These are phyloP conservation scores for Fusarium torulosum DNA, from an alignment of 2,329 filamentous ascomycete genomes.

Conservation along the genomic window DNA sequence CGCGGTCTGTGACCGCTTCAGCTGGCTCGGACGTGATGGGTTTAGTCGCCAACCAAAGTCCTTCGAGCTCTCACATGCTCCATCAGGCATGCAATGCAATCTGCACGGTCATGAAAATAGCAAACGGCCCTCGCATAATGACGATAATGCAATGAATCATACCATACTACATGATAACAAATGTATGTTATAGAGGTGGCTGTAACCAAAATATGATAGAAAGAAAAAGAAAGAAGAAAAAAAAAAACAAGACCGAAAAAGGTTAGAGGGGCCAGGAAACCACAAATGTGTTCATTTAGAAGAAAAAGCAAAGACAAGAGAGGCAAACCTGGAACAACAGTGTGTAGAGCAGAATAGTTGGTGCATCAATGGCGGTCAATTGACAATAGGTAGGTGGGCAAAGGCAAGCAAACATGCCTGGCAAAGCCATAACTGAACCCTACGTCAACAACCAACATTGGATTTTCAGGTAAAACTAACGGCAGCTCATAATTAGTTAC, in stretches of 20 bases:
- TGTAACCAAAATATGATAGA: constrained; percentile 2
- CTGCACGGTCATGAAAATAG: constrained; percentile 21
- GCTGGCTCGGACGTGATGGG: constrained; percentile 13
- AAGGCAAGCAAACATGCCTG: constrained; percentile 13
- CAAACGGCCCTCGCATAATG: constrained; percentile 36
- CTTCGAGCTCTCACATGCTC: constrained; percentile 12
- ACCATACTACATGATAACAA: constrained; percentile 25
- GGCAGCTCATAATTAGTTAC: constrained; percentile 15
- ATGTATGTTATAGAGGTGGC: constrained; percentile 14
- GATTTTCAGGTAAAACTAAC: constrained; percentile 8
- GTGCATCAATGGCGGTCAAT: not conserved
- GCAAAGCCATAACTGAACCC: constrained; percentile 17
- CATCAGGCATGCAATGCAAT: constrained; percentile 30
- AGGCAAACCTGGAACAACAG: constrained; percentile 3
- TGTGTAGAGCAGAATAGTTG: not conserved
- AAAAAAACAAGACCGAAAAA: constrained; percentile 10
- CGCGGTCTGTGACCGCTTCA: constrained; percentile 11
- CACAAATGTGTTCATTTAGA: not conserved
- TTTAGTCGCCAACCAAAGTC: constrained; percentile 23
- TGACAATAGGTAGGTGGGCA: not conserved
- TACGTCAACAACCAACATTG: constrained; percentile 18
- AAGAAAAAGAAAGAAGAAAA: not conserved
- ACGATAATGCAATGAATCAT: constrained; percentile 26
- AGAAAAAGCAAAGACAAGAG: constrained; percentile 19
- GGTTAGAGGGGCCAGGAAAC: constrained; percentile 30